A percentile compares a stretch with the other conserved stretches of the same genome.
phyloP scores from a whole-genome alignment of 768 basidiomycete genomes.

The Boletus rex-veris region DNA sequence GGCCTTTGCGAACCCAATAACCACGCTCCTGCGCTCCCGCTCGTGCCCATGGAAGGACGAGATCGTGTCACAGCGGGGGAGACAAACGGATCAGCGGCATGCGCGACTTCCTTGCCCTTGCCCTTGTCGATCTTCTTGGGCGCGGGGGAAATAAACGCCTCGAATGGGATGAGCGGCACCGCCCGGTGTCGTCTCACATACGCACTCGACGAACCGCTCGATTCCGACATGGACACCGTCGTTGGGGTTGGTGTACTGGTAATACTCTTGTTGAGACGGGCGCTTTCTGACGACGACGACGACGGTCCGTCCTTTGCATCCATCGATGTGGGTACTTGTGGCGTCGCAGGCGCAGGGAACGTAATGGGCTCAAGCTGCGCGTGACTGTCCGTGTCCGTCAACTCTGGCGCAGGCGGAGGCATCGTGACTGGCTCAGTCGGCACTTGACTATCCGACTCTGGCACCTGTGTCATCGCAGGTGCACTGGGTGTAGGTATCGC shows the following conservation, averaged over 20 bases:
- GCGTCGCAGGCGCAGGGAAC: neutral
- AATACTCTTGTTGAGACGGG: neutral
- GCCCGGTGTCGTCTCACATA: neutral
- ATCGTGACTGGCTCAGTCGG: neutral
- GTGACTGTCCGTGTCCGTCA: neutral
- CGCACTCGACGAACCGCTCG: neutral
- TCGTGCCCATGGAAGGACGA: neutral
- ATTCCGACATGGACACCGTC: neutral
- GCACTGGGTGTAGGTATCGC: too few relatives aligned
- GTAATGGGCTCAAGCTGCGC: neutral
- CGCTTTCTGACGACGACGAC: neutral
- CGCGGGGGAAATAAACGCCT: slow-evolving; percentile 23
- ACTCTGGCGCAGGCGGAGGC: neutral
- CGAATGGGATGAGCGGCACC: slow-evolving; percentile 8
- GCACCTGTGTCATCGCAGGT: too few relatives aligned
- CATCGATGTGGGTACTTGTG: neutral
- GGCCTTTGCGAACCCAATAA: neutral
- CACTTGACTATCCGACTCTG: too few relatives aligned
- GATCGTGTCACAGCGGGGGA: neutral
- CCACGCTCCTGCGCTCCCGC: neutral
- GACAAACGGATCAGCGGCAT: neutral
- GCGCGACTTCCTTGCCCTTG: neutral
- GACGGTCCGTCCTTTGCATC: neutral
- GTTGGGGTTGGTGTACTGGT: neutral
- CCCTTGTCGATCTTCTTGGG: neutral